Base-by-base conservation (phyloP, 139 green algal species). In the Chlorella sp. region DNA sequence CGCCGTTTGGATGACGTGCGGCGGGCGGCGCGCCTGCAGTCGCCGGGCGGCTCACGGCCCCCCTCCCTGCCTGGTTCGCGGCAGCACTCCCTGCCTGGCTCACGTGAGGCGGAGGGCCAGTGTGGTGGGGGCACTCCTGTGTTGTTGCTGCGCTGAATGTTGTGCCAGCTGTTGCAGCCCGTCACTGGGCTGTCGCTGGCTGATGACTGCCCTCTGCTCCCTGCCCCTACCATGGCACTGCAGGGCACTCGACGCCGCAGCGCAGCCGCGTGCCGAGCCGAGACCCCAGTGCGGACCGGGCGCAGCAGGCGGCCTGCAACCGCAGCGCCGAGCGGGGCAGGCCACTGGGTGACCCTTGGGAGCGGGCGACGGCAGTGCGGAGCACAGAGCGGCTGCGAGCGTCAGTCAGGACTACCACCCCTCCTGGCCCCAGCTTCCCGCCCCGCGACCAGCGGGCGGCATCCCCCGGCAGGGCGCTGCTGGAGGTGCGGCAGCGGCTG, bases 401-500 rank as follows among this genome's bases (percentile, higher is more conserved):
- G 46, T 26, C 54, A 65, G 48, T 74, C 76, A 76, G 69, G 40
- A 70, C 79, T 51, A 83, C 65, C 76, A 72, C 56, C 19, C 41
- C 62, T 32, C 34, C 38, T 26, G 41, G 70, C 38, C 32, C 40
- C 30, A 38, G n/a, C 24, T 28, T 62, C 48, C 69, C 84, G 13
- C 56, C 44, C 38, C 48, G 36, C 14, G 73, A 75, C 3, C 72
- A 87, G 51, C 81, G 84, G 0, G 84, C 90, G 34, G 75, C 87
- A 13, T 96, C 93, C 1, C 94, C 94, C 2, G 93, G 93, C 3
- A 77, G 91, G 0, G 94, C 93, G 11, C 86, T 97, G 84, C 89
- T 88, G 58, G 92, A 96, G 44, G 92, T 97, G 41, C 93, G 95
- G 54, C 70, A 90, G 48, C 94, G 93, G 85, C 88, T 97, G 40